phyloP scores from a whole-genome alignment of 2,329 filamentous ascomycete species.

The Rhynchosporium secalis region DNA sequence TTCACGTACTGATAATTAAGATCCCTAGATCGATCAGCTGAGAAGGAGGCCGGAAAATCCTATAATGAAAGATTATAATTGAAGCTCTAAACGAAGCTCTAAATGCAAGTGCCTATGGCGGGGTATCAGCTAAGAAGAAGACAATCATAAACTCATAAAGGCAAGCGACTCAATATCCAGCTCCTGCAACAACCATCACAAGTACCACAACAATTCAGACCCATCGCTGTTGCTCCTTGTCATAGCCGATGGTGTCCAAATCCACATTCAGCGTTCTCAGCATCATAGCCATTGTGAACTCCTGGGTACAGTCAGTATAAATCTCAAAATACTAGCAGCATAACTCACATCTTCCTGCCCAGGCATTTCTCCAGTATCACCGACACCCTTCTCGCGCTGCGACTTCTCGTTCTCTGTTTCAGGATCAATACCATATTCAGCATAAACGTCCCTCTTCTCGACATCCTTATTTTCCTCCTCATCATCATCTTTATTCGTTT shows the following conservation, averaged over 20 bases:
- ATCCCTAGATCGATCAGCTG: no score
- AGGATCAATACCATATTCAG: slow-evolving; percentile 38
- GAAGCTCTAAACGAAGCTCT: background rate
- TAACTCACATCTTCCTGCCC: slow-evolving; percentile 45
- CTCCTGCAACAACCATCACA: slow-evolving; percentile 1
- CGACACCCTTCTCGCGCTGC: slow-evolving; percentile 38
- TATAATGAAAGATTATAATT: slow-evolving; percentile 4
- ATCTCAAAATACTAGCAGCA: slow-evolving; percentile 29
- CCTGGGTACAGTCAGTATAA: slow-evolving; percentile 43
- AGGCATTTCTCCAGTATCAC: slow-evolving; percentile 40
- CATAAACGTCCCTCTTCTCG: slow-evolving; percentile 39
- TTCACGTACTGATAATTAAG: no score
- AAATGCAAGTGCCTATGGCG: slow-evolving; percentile 13
- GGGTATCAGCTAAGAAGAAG: slow-evolving; percentile 14
- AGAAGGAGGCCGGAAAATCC: background rate
- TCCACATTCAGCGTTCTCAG: slow-evolving; percentile 65
- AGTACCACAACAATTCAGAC: slow-evolving; percentile 28
- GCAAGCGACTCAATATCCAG: slow-evolving; percentile 3
- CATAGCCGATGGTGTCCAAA: slow-evolving; percentile 61
- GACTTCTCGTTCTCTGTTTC: slow-evolving; percentile 42
- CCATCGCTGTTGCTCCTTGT: slow-evolving; percentile 58
- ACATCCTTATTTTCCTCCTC: slow-evolving; percentile 40
- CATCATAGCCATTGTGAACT: slow-evolving; percentile 71
- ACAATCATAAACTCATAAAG: background rate
- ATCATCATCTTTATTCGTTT: slow-evolving; percentile 36